Evolutionary conservation across 2,329 filamentous ascomycete genomes (phyloP).

Genomic region (Colletotrichum plurivorum): DNA sequence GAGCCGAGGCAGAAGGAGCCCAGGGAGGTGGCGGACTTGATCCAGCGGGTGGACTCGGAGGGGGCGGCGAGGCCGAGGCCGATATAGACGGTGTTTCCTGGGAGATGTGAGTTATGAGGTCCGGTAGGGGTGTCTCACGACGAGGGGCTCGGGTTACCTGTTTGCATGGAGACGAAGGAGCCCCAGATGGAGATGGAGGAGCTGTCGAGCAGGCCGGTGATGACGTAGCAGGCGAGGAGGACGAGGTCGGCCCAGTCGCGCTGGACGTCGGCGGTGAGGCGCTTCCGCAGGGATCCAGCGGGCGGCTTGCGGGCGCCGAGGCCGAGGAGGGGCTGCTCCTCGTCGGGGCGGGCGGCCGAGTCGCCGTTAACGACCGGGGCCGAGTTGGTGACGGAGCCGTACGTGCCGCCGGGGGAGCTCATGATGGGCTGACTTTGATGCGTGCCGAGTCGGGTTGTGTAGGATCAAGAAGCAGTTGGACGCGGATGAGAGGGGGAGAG

Average conservation of each 20-base stretch:
- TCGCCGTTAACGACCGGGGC: conserved; percentile 28
- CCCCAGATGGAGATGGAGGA: conserved; percentile 83
- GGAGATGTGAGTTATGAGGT: neutral
- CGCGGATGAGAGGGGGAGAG: too few species aligned
- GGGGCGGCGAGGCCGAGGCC: conserved; percentile 79
- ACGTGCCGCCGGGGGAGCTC: conserved; percentile 7
- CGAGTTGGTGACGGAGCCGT: conserved; percentile 32
- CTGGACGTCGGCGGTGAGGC: conserved; percentile 63
- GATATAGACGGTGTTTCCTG: conserved; percentile 84
- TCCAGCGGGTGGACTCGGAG: conserved; percentile 70
- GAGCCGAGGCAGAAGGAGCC: conserved; percentile 80
- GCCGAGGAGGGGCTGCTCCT: conserved; percentile 53
- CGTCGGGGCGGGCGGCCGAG: conserved; percentile 41
- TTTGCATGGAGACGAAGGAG: conserved; percentile 88
- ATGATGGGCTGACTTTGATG: neutral
- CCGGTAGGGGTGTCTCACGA: neutral
- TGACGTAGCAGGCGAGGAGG: conserved; percentile 80
- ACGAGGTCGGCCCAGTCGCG: conserved; percentile 77
- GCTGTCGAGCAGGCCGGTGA: conserved; percentile 84
- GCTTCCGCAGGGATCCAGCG: conserved; percentile 46
- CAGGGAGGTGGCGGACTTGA: conserved; percentile 81
- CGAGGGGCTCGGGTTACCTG: conserved; percentile 63
- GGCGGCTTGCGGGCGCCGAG: conserved; percentile 44
- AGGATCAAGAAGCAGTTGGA: too few species aligned
- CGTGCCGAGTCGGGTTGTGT: neutral